These are phyloP conservation scores for Cenchrus americanus DNA, from an alignment of 176 grass and related monocot genomes.

Conservation along the genomic window DNA sequence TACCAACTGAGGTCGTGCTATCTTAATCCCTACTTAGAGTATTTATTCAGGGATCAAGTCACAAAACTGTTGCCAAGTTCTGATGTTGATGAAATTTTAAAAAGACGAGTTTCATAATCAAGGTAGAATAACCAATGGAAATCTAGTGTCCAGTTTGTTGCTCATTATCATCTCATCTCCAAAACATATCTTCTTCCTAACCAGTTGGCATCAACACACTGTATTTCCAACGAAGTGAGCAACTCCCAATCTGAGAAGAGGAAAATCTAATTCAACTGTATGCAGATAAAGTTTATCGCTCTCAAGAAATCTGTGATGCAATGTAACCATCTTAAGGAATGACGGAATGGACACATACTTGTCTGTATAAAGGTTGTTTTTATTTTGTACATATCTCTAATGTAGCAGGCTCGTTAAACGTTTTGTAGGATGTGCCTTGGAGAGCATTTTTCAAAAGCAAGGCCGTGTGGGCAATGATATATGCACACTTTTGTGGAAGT, in stretches of 20 bases:
- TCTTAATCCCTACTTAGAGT: conserved; percentile 18
- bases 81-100: conserved; percentile 29
- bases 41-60: conserved; percentile 17
- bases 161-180: background rate
- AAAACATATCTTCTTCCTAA: conserved; percentile 12
- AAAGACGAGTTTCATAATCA: conserved; percentile 15
- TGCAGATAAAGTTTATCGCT: conserved; percentile 18
- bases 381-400: conserved; percentile 4
- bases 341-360: background rate
- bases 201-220: background rate
- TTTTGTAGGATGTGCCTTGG: conserved; percentile 92
- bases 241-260: background rate
- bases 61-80: conserved; percentile 17
- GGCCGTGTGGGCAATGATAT: conserved; percentile 99
- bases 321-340: conserved; percentile 14
- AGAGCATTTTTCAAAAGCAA: conserved; percentile 91
- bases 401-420: conserved; percentile 29
- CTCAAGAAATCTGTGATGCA: conserved; percentile 13
- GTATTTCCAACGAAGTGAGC: background rate
- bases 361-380: conserved; percentile 1
- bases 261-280: conserved; percentile 25
- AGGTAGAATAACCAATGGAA: background rate
- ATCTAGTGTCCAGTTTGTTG: conserved; percentile 1
- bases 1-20: background rate
- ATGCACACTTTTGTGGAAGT: conserved; percentile 95